These are phyloP conservation scores for Reticulascus tulasneorum DNA, from an alignment of 2,329 filamentous ascomycete species.

Conservation along the genomic window DNA sequence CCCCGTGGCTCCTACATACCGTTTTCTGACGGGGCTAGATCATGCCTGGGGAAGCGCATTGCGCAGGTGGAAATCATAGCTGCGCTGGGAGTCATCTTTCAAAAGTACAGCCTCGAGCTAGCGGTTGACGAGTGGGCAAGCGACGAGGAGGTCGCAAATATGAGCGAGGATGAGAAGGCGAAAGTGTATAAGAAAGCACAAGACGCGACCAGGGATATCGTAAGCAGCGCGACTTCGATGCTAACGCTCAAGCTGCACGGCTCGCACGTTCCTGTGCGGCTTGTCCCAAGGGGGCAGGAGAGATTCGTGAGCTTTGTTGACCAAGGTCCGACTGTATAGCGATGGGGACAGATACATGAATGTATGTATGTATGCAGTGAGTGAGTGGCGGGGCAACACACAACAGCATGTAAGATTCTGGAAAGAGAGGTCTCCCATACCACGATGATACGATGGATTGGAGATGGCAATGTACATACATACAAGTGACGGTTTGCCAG, in stretches of 20 bases:
- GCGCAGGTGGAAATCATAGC: conserved; percentile 57
- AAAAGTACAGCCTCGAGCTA: conserved; percentile 64
- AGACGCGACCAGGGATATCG: conserved; percentile 44
- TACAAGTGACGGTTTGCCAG: no score
- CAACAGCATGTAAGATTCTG: no score
- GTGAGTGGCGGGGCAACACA: no score
- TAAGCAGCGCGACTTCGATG: conserved; percentile 55
- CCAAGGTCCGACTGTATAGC: conserved; percentile 4
- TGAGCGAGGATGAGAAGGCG: conserved; percentile 42
- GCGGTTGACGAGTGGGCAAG: conserved; percentile 58
- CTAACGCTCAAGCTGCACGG: conserved; percentile 69
- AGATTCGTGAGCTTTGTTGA: conserved; percentile 51
- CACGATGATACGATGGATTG: no score
- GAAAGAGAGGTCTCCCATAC: no score
- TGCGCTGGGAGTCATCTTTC: conserved; percentile 50
- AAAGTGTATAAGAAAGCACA: conserved; percentile 60
- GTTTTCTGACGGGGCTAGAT: conserved; percentile 55
- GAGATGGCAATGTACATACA: no score
- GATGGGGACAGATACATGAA: neutral
- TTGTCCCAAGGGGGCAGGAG: conserved; percentile 68
- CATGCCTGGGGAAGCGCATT: conserved; percentile 55
- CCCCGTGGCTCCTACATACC: conserved; percentile 53
- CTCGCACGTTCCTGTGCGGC: conserved; percentile 58
- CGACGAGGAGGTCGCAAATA: conserved; percentile 49
- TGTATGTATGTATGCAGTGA: conserved; percentile 1